These are phyloP conservation scores for Brachypodium distachyon DNA, from an alignment of 202 grass and related monocot genomes.

Conservation along the genomic window DNA sequence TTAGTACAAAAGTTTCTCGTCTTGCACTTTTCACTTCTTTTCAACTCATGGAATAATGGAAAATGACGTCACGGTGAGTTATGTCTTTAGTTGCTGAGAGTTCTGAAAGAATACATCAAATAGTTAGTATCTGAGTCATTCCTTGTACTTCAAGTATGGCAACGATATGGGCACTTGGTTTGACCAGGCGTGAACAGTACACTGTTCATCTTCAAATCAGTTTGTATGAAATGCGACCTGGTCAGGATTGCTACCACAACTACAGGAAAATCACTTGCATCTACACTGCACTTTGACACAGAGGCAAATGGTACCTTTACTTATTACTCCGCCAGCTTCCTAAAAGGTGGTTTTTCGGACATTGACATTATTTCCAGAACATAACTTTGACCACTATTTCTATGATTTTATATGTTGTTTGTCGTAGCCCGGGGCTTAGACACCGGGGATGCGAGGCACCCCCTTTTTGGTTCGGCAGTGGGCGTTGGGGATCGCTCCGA, in stretches of 20 bases:
- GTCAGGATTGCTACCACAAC: conserved; percentile 44
- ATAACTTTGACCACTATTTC: neutral
- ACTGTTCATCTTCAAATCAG: conserved; percentile 46
- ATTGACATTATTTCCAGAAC: neutral
- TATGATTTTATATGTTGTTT: neutral
- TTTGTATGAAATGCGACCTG: conserved; percentile 43
- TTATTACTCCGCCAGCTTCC: neutral
- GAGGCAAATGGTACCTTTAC: conserved; percentile 34
- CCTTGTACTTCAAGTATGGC: conserved; percentile 56
- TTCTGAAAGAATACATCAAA: conserved; percentile 69
- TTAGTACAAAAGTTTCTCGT: neutral
- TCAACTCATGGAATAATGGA: neutral
- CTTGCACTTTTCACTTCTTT: neutral
- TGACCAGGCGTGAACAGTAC: conserved; percentile 54
- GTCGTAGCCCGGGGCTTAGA: too few species aligned
- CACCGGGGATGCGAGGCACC: too few species aligned
- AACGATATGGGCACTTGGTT: conserved; percentile 61
- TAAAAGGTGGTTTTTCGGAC: neutral
- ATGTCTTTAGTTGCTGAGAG: conserved; percentile 69
- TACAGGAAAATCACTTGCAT: conserved; percentile 44
- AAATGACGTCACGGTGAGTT: conserved; percentile 45
- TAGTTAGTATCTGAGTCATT: conserved; percentile 65
- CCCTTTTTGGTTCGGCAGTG: too few species aligned
- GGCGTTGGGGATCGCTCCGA: too few species aligned
- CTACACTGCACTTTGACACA: conserved; percentile 46